Percentiles rank a stretch among this genome's conserved stretches.
Evolutionary conservation across 2,329 filamentous ascomycete genomes (phyloP).

Genomic region (Arthroderma sp.): DNA sequence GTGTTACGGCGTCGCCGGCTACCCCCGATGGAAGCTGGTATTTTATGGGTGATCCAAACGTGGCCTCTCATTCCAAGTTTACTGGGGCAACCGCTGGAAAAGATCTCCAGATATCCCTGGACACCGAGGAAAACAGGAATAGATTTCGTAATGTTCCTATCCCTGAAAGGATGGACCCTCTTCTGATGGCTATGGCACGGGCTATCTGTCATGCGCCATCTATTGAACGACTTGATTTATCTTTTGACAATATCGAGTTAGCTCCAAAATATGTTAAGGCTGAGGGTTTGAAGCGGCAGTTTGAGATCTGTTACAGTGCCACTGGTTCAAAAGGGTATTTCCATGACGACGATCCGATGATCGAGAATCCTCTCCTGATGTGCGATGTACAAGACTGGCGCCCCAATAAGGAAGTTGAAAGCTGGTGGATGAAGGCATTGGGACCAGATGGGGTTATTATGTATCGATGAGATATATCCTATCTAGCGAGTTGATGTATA

Average conservation of each 20-base stretch:
- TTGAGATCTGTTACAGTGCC: background rate
- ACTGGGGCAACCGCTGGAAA: background rate
- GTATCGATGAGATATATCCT: too few relatives aligned
- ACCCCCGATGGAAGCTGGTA: background rate
- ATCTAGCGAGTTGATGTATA: too few relatives aligned
- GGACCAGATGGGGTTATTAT: conserved; percentile 3
- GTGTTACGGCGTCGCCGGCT: background rate
- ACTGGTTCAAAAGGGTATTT: background rate
- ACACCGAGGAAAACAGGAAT: background rate
- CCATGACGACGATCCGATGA: background rate
- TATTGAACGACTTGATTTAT: background rate
- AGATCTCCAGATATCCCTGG: background rate
- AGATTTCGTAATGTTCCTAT: conserved; percentile 2
- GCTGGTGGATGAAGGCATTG: conserved; percentile 7
- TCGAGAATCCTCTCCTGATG: background rate
- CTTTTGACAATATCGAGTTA: background rate
- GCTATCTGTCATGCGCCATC: conserved; percentile 5
- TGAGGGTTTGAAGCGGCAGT: background rate
- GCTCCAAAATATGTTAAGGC: background rate
- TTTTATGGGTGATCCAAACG: background rate
- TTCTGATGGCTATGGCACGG: conserved; percentile 7
- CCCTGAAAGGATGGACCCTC: conserved; percentile 4
- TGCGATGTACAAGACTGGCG: conserved; percentile 5
- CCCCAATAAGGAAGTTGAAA: conserved; percentile 7
- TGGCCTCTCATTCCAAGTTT: background rate